Evolutionary conservation across 306 rosid species (phyloP).

Genomic region (Vigna angularis): DNA sequence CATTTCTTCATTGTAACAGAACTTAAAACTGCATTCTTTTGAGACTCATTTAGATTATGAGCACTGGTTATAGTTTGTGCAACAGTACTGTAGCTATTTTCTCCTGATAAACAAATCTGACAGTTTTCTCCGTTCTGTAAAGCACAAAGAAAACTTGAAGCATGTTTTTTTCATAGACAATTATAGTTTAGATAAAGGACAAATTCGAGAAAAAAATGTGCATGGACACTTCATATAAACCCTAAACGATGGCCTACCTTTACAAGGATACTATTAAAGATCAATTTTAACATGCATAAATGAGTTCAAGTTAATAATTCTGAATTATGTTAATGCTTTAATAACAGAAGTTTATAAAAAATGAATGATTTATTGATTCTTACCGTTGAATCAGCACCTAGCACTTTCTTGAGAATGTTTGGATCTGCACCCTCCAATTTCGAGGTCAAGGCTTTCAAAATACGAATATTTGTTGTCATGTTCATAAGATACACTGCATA

Average conservation of each 20-base stretch:
- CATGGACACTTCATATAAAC: background rate
- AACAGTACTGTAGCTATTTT: background rate
- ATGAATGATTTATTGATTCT: background rate
- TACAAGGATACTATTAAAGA: no score
- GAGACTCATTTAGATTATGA: constrained; percentile 59
- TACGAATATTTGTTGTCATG: constrained; percentile 46
- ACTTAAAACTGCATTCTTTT: constrained; percentile 50
- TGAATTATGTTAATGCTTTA: background rate
- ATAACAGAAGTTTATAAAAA: background rate
- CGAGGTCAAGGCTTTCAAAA: constrained; percentile 48
- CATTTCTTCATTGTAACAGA: constrained; percentile 49
- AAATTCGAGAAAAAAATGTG: background rate
- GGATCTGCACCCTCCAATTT: constrained; percentile 28
- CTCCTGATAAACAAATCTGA: constrained; percentile 18
- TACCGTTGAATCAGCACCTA: background rate
- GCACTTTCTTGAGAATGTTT: background rate
- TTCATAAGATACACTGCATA: constrained; percentile 45
- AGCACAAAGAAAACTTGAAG: constrained; percentile 21
- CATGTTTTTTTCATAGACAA: background rate
- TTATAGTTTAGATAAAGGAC: background rate
- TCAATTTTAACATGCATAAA: no score
- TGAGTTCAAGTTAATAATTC: no score
- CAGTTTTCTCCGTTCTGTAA: constrained; percentile 54
- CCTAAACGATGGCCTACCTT: no score
- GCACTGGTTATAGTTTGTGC: constrained; percentile 10